Conservation (phyloP, 495 filamentous ascomycete species). For the Cryomyces antarcticus region DNA sequence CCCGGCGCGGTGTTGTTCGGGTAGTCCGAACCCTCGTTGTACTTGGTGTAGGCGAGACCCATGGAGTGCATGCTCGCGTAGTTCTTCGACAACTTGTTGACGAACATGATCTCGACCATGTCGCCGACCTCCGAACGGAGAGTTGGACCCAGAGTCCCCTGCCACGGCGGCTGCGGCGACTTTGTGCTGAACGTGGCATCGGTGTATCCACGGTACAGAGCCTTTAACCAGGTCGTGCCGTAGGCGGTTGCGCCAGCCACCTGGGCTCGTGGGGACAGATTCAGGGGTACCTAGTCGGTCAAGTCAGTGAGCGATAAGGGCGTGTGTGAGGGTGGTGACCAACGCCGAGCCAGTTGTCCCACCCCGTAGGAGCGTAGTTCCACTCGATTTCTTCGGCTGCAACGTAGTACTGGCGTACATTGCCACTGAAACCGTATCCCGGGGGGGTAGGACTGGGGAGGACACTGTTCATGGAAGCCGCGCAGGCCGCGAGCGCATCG, state of each 20-base stretch:
- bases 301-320: background rate
- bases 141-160: slow-evolving; percentile 7
- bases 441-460: slow-evolving; percentile 1
- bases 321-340: background rate
- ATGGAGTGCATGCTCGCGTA: slow-evolving; percentile 14
- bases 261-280: slow-evolving; percentile 3
- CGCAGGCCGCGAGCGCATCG: background rate
- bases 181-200: slow-evolving; percentile 3
- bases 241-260: background rate
- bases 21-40: slow-evolving; percentile 2
- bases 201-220: slow-evolving; percentile 9
- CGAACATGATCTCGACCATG: slow-evolving; percentile 15
- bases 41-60: slow-evolving; percentile 9
- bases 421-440: slow-evolving; percentile 2
- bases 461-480: slow-evolving; percentile 1
- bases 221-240: slow-evolving; percentile 7
- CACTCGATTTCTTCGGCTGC: slow-evolving; percentile 4
- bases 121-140: slow-evolving; percentile 13
- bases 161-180: slow-evolving; percentile 6
- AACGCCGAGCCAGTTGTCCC: slow-evolving; percentile 8
- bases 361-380: slow-evolving; percentile 6
- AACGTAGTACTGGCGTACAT: slow-evolving; percentile 4
- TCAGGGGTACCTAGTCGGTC: slow-evolving; percentile 2
- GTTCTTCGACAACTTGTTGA: slow-evolving; percentile 8
- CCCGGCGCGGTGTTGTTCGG: slow-evolving; percentile 5